These are phyloP conservation scores for Lichtheimia ornata DNA, from an alignment of 371 early-diverging fungal species.

Conservation along the genomic window DNA sequence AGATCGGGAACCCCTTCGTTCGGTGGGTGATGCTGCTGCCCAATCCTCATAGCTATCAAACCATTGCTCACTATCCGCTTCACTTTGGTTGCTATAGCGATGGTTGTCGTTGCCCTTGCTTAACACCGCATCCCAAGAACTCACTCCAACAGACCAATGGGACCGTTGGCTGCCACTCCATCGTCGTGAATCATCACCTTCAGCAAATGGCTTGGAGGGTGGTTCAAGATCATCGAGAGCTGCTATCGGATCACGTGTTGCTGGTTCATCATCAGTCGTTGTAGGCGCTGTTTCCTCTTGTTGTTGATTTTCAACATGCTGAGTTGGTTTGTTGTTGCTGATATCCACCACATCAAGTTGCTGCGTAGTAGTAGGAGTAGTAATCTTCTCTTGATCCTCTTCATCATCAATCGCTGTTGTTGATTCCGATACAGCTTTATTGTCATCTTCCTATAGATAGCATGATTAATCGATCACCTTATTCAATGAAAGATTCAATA, in stretches of 20 bases:
- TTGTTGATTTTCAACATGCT: background rate
- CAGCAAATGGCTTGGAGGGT: background rate
- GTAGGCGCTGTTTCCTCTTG: background rate
- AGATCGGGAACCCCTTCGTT: background rate
- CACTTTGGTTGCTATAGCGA: slow-evolving; percentile 8
- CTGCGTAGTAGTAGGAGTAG: background rate
- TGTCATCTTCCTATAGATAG: too few relatives aligned
- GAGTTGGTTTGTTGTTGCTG: too few relatives aligned
- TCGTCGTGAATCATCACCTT: slow-evolving; percentile 19
- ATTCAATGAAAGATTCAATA: too few relatives aligned
- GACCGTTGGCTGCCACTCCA: slow-evolving; percentile 36
- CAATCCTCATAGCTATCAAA: slow-evolving; percentile 22
- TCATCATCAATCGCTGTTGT: background rate
- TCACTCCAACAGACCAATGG: slow-evolving; percentile 35
- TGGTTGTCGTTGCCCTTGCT: slow-evolving; percentile 15
- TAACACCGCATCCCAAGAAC: slow-evolving; percentile 20
- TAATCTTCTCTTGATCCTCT: background rate
- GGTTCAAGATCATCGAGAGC: background rate
- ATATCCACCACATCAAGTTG: too few relatives aligned
- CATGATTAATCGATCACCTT: too few relatives aligned
- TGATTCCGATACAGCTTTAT: background rate
- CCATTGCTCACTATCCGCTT: slow-evolving; percentile 19
- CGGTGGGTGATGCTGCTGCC: background rate
- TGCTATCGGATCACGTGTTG: background rate
- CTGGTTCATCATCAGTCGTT: too few relatives aligned